These are phyloP conservation scores for Heliocybe sulcata DNA, from an alignment of 1,284 basidiomycete species.

Conservation along the genomic window DNA sequence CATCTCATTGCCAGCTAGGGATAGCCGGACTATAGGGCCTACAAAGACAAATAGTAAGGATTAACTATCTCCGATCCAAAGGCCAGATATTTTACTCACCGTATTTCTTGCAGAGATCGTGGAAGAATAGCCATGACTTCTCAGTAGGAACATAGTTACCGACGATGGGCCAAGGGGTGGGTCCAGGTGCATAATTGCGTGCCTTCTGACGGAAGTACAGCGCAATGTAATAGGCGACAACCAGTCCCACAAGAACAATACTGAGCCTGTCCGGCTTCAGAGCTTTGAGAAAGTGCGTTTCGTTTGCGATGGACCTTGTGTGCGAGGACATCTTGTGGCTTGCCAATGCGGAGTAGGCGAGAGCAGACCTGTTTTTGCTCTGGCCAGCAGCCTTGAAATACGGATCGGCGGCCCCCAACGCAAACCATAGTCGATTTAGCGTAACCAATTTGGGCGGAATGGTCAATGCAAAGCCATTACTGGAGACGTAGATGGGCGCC, in stretches of 20 bases:
- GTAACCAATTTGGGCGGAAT: no score
- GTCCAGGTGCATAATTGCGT: slow-evolving; percentile 2
- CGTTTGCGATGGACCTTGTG: not conserved
- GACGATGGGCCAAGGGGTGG: not conserved
- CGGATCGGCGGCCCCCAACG: no score
- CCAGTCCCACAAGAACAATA: not conserved
- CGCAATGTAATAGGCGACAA: not conserved
- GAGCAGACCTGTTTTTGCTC: no score
- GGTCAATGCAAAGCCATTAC: no score
- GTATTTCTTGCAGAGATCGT: slow-evolving; percentile 5
- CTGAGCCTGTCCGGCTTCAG: not conserved
- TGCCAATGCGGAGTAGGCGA: no score
- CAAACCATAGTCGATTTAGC: no score
- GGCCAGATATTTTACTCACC: not conserved
- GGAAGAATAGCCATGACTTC: slow-evolving; percentile 6
- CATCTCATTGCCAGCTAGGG: slow-evolving; percentile 8
- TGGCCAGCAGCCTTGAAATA: no score
- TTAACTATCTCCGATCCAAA: not conserved
- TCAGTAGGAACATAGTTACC: slow-evolving; percentile 1
- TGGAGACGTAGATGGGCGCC: no score
- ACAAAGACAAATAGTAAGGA: not conserved
- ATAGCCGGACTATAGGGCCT: slow-evolving; percentile 8
- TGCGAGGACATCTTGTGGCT: not conserved
- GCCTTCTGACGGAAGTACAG: not conserved
- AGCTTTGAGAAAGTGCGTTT: not conserved